Conservation (phyloP, 106 monocot genomes). For the Allium fistulosum region DNA sequence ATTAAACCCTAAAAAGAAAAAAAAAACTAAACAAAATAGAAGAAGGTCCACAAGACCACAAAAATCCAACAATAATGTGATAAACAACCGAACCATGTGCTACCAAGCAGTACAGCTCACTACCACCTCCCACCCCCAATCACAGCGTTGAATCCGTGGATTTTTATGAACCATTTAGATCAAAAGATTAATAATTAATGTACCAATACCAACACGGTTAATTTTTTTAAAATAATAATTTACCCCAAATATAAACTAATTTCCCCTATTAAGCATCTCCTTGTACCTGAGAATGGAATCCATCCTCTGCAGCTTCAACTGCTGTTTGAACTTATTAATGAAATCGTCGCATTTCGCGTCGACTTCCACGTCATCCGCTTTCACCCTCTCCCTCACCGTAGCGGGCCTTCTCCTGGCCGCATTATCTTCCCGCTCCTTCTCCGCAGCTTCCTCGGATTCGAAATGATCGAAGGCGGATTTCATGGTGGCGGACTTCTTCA, state of each 20-base stretch:
- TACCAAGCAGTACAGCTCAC: neutral
- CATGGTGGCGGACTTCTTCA: slow-evolving; percentile 14
- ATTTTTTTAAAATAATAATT: neutral
- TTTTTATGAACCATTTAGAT: too few relatives aligned
- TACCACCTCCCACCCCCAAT: neutral
- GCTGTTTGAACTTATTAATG: slow-evolving; percentile 66
- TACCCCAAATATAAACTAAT: neutral
- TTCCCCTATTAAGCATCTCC: slow-evolving; percentile 32
- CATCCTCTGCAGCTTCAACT: slow-evolving; percentile 67
- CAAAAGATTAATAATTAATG: too few relatives aligned
- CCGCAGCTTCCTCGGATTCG: slow-evolving; percentile 20
- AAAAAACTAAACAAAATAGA: too few relatives aligned
- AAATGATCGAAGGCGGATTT: slow-evolving; percentile 10
- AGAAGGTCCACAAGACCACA: too few relatives aligned
- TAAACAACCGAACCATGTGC: too few relatives aligned
- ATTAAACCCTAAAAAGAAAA: too few relatives aligned
- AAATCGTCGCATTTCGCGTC: slow-evolving; percentile 72
- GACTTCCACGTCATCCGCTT: slow-evolving; percentile 35
- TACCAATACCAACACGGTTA: too few relatives aligned
- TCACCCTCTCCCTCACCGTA: neutral
- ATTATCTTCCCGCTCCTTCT: slow-evolving; percentile 29
- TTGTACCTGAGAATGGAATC: slow-evolving; percentile 61
- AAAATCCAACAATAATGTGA: too few relatives aligned
- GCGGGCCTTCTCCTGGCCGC: neutral
- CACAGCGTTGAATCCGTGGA: neutral